Conservation (phyloP, 108 stramenopile species). For the Cyclotella baltica region DNA sequence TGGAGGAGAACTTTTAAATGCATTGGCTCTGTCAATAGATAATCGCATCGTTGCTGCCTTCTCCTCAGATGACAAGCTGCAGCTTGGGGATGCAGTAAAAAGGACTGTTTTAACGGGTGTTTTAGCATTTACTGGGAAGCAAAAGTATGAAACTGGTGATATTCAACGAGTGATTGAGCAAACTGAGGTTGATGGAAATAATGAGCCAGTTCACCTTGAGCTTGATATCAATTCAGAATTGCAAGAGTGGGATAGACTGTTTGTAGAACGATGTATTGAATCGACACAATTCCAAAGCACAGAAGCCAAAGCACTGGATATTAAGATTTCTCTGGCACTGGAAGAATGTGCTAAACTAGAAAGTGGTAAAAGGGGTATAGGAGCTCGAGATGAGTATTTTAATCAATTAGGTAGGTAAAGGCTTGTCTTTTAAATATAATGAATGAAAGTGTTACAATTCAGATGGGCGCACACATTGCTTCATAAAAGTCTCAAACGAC, state of each 20-base stretch:
- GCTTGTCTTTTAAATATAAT: neutral
- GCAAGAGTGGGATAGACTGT: constrained; percentile 47
- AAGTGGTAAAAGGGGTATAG: neutral
- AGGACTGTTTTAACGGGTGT: constrained; percentile 39
- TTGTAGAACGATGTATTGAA: constrained; percentile 33
- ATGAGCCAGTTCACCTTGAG: constrained; percentile 22
- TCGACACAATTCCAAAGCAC: neutral
- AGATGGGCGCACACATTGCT: constrained; percentile 66
- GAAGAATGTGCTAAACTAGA: constrained; percentile 37
- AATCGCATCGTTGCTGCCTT: constrained; percentile 44
- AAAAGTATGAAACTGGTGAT: constrained; percentile 47
- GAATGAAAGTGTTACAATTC: constrained; percentile 48
- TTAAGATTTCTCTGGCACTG: constrained; percentile 47
- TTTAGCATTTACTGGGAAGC: constrained; percentile 49
- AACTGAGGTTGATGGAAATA: constrained; percentile 17
- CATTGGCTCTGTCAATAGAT: constrained; percentile 32
- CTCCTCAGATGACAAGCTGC: constrained; percentile 40
- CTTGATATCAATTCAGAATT: constrained; percentile 39
- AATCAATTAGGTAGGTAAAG: neutral
- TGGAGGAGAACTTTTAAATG: constrained; percentile 43
- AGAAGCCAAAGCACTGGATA: constrained; percentile 43
- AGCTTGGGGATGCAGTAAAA: constrained; percentile 49
- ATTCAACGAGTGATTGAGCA: constrained; percentile 40
- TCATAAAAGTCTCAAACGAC: constrained; percentile 82
- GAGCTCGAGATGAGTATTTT: neutral